Conservation (phyloP, 495 filamentous ascomycete genomes). For the Penicillium flavigenum region DNA sequence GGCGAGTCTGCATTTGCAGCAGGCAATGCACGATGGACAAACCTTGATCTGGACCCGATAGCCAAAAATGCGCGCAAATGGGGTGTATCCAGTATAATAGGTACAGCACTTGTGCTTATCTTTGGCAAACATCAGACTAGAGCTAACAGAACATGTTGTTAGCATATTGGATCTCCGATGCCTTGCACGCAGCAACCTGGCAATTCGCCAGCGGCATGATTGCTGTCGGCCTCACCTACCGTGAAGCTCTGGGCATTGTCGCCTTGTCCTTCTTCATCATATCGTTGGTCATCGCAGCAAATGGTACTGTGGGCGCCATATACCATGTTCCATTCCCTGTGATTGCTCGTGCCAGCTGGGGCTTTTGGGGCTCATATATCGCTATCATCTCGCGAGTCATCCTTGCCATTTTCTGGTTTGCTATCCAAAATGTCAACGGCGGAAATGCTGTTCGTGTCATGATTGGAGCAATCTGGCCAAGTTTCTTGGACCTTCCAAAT, state of each 20-base stretch:
- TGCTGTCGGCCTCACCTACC: conserved; percentile 61
- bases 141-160: conserved; percentile 7
- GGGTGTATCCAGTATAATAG: conserved; percentile 41
- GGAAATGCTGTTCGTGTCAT: conserved; percentile 64
- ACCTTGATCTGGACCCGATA: conserved; percentile 48
- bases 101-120: conserved; percentile 18
- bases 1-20: conserved; percentile 39
- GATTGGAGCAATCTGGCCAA: conserved; percentile 68
- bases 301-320: conserved; percentile 61
- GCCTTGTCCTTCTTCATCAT: conserved; percentile 62
- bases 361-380: conserved; percentile 68
- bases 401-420: conserved; percentile 71
- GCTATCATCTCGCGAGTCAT: conserved; percentile 65
- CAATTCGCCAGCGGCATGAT: conserved; percentile 60
- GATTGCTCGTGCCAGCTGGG: conserved; percentile 63
- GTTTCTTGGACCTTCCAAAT: conserved; percentile 55
- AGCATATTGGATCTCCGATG: conserved; percentile 66
- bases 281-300: conserved; percentile 61
- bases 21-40: conserved; percentile 45
- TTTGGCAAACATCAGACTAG: background rate
- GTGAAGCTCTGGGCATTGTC: conserved; percentile 60
- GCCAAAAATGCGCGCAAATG: conserved; percentile 42
- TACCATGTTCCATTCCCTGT: conserved; percentile 70
- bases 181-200: conserved; percentile 62
- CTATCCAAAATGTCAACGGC: conserved; percentile 67